phyloP scores from a whole-genome alignment of 2,329 filamentous ascomycete species.

The Fusarium liriodendri region DNA sequence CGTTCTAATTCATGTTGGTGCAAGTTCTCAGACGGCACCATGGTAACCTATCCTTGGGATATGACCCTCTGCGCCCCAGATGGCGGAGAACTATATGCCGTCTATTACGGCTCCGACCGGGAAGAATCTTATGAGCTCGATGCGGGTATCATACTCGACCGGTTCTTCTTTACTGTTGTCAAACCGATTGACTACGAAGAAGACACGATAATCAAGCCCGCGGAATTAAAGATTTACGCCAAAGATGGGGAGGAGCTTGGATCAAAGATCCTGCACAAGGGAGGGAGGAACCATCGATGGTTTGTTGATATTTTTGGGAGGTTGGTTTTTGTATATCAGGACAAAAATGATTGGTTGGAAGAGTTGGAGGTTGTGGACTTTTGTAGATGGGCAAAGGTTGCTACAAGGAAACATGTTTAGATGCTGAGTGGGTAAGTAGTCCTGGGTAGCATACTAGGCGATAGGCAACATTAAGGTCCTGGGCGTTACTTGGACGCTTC shows the following conservation, averaged over 20 bases:
- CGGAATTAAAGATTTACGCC: neutral
- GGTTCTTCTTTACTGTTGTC: slow-evolving; percentile 16
- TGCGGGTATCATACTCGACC: slow-evolving; percentile 7
- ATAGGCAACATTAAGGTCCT: neutral
- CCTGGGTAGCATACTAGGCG: neutral
- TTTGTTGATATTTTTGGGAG: slow-evolving; percentile 17
- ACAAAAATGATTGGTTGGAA: neutral
- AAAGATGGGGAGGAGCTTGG: slow-evolving; percentile 14
- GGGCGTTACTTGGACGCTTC: neutral
- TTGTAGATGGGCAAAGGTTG: neutral
- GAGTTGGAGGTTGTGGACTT: slow-evolving; percentile 13
- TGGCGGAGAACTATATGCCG: neutral
- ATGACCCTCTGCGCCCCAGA: neutral
- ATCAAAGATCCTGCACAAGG: neutral
- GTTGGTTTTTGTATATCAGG: neutral
- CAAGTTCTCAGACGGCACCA: slow-evolving; percentile 4
- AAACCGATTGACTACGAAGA: neutral
- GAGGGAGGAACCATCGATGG: neutral
- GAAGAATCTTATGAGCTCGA: neutral
- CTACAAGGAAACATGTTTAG: neutral
- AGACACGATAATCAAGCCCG: neutral
- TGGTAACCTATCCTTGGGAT: neutral
- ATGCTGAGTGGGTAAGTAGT: neutral
- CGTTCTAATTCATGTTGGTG: neutral
- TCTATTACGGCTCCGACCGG: neutral